These are phyloP conservation scores for Tricholoma sp. DNA, from an alignment of 768 basidiomycete species.

Conservation along the genomic window DNA sequence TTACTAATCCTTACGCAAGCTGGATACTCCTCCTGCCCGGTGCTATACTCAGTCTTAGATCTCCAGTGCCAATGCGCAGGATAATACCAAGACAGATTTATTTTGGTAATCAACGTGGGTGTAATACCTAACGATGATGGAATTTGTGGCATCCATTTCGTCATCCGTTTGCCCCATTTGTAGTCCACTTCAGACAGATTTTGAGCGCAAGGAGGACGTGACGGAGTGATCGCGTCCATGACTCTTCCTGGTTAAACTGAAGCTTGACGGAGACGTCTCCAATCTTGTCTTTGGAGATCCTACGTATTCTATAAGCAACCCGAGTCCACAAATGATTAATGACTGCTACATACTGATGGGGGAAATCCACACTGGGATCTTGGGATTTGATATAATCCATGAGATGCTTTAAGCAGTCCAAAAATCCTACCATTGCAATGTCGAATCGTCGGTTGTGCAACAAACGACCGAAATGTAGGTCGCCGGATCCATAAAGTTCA, in stretches of 20 bases:
- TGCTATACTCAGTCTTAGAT: too few relatives aligned
- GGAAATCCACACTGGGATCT: constrained; percentile 70
- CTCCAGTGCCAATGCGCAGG: too few relatives aligned
- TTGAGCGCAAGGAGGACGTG: constrained; percentile 89
- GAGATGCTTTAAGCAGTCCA: constrained; percentile 91
- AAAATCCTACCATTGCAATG: constrained; percentile 91
- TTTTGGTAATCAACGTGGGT: too few relatives aligned
- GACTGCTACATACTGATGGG: constrained; percentile 68
- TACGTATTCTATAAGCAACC: constrained; percentile 24
- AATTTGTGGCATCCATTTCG: not conserved
- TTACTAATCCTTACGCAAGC: too few relatives aligned
- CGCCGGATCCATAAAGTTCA: constrained; percentile 93
- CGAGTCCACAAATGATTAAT: not conserved
- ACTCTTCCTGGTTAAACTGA: constrained; percentile 92
- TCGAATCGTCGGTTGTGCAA: constrained; percentile 96
- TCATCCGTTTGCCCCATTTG: constrained; percentile 68
- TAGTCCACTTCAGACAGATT: constrained; percentile 83
- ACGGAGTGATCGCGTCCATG: constrained; percentile 90
- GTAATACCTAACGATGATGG: too few relatives aligned
- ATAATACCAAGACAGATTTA: too few relatives aligned
- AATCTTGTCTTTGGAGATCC: constrained; percentile 91
- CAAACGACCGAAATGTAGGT: constrained; percentile 81
- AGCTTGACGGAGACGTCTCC: constrained; percentile 92
- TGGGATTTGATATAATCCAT: constrained; percentile 80
- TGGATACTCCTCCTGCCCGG: too few relatives aligned